Conservation (phyloP, 805 yeast genomes). For the Millerozyma miso region DNA sequence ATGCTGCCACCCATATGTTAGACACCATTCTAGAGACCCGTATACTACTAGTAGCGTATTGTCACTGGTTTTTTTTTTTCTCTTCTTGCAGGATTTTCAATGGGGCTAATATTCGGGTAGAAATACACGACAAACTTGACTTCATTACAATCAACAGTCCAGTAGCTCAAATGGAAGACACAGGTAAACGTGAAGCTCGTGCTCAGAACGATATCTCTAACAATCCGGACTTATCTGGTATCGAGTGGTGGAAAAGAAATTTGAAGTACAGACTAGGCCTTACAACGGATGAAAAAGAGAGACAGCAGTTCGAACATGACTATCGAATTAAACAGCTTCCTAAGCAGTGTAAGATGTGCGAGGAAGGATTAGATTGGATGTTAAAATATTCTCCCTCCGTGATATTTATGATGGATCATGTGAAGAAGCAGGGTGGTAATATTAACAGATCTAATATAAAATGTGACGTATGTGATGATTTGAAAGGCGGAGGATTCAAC, state of each 20-base stretch:
- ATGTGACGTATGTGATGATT: constrained; percentile 82
- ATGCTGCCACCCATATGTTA: constrained; percentile 93
- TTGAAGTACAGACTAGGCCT: constrained; percentile 68
- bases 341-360: constrained; percentile 63
- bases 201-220: constrained; percentile 16
- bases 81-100: background rate
- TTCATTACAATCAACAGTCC: background rate
- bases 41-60: background rate
- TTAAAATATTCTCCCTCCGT: constrained; percentile 79
- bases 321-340: constrained; percentile 38
- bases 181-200: background rate
- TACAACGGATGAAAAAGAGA: constrained; percentile 53
- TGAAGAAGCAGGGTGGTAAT: constrained; percentile 57
- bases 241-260: constrained; percentile 81
- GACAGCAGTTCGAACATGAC: constrained; percentile 55
- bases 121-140: background rate
- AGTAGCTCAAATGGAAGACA: background rate
- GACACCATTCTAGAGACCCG: constrained; percentile 27
- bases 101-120: background rate
- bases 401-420: constrained; percentile 79
- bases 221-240: constrained; percentile 41
- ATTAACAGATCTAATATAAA: constrained; percentile 50
- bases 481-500: constrained; percentile 85
- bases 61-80: background rate
- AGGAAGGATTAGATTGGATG: constrained; percentile 76